Conservation (phyloP, 2,329 filamentous ascomycete genomes). For the Apiospora koreana region DNA sequence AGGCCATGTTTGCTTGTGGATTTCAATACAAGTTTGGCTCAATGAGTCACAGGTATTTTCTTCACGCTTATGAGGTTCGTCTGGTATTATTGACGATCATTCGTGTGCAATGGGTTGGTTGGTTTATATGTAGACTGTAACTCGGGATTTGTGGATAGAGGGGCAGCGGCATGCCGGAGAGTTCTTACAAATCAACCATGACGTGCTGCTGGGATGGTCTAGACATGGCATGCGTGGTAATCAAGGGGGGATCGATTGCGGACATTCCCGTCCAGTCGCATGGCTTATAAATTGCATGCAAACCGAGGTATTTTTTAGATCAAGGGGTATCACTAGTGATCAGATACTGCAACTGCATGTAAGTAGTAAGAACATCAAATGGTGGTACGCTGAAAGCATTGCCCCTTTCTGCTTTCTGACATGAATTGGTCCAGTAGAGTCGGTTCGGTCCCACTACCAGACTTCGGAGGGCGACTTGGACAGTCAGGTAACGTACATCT, state of each 20-base stretch:
- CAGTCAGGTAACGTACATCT: neutral
- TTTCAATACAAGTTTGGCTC: neutral
- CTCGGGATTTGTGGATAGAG: neutral
- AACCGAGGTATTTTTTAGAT: neutral
- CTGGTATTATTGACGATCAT: too few species aligned
- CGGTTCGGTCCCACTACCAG: neutral
- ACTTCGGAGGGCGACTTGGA: neutral
- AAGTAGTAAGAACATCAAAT: neutral
- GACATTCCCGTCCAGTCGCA: neutral
- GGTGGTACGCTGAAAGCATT: neutral
- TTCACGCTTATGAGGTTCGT: neutral
- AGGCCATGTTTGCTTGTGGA: neutral
- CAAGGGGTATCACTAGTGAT: neutral
- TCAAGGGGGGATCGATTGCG: neutral
- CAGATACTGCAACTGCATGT: neutral
- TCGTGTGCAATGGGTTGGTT: neutral
- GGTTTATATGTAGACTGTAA: neutral
- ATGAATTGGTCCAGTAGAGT: neutral
- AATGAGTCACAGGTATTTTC: neutral
- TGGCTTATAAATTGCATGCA: neutral
- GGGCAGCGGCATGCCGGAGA: neutral
- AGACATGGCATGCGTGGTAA: neutral
- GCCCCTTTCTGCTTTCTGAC: neutral
- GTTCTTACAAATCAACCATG: constrained; percentile 39
- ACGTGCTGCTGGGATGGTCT: neutral